These are phyloP conservation scores for Nissolia schottii DNA, from an alignment of 306 rosid species.

Conservation along the genomic window DNA sequence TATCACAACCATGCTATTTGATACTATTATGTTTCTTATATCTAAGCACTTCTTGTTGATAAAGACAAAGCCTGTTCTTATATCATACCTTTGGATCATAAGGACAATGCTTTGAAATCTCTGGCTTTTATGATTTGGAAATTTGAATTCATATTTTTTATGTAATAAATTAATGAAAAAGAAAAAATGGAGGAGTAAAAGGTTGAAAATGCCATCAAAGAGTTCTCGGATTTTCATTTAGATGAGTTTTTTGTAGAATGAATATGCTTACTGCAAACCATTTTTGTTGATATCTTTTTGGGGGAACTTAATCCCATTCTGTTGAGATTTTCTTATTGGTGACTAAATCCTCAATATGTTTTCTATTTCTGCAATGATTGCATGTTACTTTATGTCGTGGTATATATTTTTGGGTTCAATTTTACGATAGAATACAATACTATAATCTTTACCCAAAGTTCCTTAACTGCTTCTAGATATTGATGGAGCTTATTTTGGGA, in stretches of 20 bases:
- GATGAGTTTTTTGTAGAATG: not conserved
- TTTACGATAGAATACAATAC: not conserved
- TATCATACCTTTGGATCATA: not conserved
- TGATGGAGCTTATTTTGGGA: constrained; percentile 89
- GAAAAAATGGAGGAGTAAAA: too few relatives aligned
- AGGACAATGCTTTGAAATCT: too few relatives aligned
- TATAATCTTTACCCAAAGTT: constrained; percentile 12
- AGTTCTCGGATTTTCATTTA: too few relatives aligned
- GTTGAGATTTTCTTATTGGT: not conserved
- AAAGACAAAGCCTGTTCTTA: not conserved
- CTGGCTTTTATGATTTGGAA: too few relatives aligned
- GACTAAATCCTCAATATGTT: not conserved
- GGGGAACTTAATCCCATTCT: not conserved
- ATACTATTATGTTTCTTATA: not conserved
- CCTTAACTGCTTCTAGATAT: constrained; percentile 57
- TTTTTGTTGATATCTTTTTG: not conserved
- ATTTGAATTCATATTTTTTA: too few relatives aligned
- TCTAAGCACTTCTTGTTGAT: not conserved
- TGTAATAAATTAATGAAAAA: too few relatives aligned
- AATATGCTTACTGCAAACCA: not conserved
- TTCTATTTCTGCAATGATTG: not conserved
- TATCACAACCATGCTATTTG: not conserved
- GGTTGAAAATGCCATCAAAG: not conserved
- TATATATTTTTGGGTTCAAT: not conserved
- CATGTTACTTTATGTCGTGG: not conserved